Percentiles rank a stretch among this genome's conserved stretches.
Conservation (phyloP, 164 flowering plant genomes). For the Nymphaea thermarum region DNA sequence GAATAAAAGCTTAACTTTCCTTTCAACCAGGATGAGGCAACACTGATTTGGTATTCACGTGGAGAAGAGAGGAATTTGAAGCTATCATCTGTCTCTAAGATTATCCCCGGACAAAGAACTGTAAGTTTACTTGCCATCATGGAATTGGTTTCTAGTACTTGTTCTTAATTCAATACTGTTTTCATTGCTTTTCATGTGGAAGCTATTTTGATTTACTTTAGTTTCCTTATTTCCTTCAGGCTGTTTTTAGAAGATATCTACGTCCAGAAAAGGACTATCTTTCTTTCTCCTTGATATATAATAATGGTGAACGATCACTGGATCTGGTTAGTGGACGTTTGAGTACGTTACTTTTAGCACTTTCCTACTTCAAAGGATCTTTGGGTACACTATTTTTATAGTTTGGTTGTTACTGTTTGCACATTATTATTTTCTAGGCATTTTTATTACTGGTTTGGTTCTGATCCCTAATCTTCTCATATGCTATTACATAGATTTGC, state of each 20-base stretch:
- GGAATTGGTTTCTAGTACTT: neutral
- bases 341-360: neutral
- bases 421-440: too few relatives aligned
- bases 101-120: conserved; percentile 45
- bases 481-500: conserved; percentile 43
- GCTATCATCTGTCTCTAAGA: conserved; percentile 23
- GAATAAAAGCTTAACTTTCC: too few relatives aligned
- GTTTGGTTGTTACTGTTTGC: neutral
- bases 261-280: conserved; percentile 88
- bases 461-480: neutral
- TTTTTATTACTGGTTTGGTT: neutral
- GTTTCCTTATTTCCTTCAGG: conserved; percentile 26
- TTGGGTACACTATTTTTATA: neutral
- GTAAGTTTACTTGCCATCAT: conserved; percentile 16
- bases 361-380: neutral
- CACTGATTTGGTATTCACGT: conserved; percentile 36
- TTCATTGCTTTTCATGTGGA: neutral
- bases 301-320: conserved; percentile 75
- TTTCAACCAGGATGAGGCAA: conserved; percentile 24
- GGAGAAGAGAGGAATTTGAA: conserved; percentile 31
- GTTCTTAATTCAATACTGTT: neutral
- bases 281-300: conserved; percentile 85
- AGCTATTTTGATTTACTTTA: neutral
- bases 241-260: conserved; percentile 68
- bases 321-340: conserved; percentile 59